Evolutionary conservation across 192 early-diverging fungal species (phyloP).

Genomic region (Entophlyctis helioformis): DNA sequence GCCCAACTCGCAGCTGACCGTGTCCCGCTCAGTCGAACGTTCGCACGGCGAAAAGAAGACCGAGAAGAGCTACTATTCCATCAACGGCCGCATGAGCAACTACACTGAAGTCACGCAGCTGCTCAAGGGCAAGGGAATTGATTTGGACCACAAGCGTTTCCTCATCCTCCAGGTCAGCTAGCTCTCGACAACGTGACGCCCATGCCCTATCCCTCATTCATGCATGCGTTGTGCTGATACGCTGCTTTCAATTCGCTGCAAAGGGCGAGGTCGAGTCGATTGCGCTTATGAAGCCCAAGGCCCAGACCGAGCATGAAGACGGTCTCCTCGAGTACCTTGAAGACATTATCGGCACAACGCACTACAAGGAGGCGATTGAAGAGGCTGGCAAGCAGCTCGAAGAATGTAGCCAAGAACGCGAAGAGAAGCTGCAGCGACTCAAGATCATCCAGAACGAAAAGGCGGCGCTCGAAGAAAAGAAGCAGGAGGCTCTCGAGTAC

Average conservation of each 20-base stretch:
- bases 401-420: constrained; percentile 57
- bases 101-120: constrained; percentile 77
- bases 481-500: constrained; percentile 64
- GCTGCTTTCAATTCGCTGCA: background rate
- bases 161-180: constrained; percentile 72
- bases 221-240: background rate
- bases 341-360: constrained; percentile 93
- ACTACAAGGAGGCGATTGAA: constrained; percentile 79
- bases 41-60: constrained; percentile 6
- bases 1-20: constrained; percentile 55
- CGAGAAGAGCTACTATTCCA: constrained; percentile 35
- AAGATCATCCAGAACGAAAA: constrained; percentile 87
- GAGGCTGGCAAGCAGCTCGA: constrained; percentile 58
- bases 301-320: constrained; percentile 80
- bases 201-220: background rate
- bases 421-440: constrained; percentile 69
- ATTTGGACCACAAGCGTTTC: constrained; percentile 96
- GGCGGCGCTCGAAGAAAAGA: no score
- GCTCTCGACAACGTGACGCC: background rate
- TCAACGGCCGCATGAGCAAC: constrained; percentile 42
- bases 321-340: constrained; percentile 95
- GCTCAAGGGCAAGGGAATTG: constrained; percentile 75
- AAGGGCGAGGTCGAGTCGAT: constrained; percentile 99
- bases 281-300: constrained; percentile 94
- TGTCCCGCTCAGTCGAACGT: constrained; percentile 54